phyloP scores from a whole-genome alignment of 2,329 filamentous ascomycete species.

The Alternaria infectoria region DNA sequence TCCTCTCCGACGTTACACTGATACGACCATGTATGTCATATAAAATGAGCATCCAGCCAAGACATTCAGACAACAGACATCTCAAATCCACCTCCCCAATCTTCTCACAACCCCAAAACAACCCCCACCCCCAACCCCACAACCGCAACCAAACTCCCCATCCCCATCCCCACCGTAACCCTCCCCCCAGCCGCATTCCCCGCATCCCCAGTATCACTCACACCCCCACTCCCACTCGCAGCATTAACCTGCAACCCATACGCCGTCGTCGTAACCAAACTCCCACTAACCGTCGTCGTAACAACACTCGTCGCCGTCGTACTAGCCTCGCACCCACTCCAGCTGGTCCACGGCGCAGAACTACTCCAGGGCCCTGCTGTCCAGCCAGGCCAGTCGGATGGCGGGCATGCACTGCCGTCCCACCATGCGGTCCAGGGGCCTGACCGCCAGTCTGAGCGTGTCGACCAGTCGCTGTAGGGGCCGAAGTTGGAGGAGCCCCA shows the following conservation, averaged over 20 bases:
- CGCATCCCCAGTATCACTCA: background rate
- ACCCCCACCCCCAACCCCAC: conserved; percentile 32
- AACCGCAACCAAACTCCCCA: conserved; percentile 26
- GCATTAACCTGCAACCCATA: conserved; percentile 44
- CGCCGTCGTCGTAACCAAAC: conserved; percentile 27
- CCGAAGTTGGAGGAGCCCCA: conserved; percentile 37
- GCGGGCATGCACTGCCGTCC: conserved; percentile 39
- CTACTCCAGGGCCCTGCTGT: conserved; percentile 45
- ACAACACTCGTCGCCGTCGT: conserved; percentile 42
- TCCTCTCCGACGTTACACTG: background rate
- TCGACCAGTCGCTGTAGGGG: conserved; percentile 39
- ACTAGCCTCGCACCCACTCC: conserved; percentile 39
- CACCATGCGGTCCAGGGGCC: conserved; percentile 47
- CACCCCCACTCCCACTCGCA: conserved; percentile 19
- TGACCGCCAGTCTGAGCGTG: conserved; percentile 32
- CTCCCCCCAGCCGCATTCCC: conserved; percentile 12
- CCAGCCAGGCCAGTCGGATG: conserved; percentile 47
- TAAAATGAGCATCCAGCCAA: background rate
- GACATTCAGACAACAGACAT: background rate
- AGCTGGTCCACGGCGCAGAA: conserved; percentile 45
- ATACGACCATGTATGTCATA: accelerated
- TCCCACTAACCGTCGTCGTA: conserved; percentile 37
- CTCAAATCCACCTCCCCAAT: background rate
- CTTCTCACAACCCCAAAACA: conserved; percentile 28
- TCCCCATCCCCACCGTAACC: conserved; percentile 26